Percentiles rank a stretch among this genome's conserved stretches.
Evolutionary conservation across 2,329 filamentous ascomycete genomes (phyloP).

Genomic region (Hypoxylon sp.): DNA sequence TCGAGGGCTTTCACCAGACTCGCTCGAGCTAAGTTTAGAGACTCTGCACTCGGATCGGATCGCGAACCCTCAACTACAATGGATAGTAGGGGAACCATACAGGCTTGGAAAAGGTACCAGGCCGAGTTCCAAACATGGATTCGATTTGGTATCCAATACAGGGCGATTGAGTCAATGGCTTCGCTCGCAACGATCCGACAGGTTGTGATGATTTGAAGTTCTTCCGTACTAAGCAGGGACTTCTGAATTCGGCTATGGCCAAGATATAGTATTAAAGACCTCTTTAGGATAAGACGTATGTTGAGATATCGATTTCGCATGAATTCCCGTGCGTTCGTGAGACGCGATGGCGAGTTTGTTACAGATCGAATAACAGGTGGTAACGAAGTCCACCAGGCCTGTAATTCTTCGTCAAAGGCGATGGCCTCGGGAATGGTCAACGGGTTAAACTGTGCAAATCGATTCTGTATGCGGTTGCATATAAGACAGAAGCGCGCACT

Average conservation of each 20-base stretch:
- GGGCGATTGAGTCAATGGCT: conserved; percentile 30
- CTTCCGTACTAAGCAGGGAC: conserved; percentile 19
- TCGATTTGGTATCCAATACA: conserved; percentile 33
- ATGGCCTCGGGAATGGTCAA: conserved; percentile 24
- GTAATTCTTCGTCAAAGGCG: conserved; percentile 28
- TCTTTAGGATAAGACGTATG: conserved; percentile 31
- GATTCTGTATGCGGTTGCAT: conserved; percentile 31
- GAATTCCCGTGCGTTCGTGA: conserved; percentile 30
- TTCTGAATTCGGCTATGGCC: conserved; percentile 26
- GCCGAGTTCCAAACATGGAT: conserved; percentile 34
- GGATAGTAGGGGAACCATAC: conserved; percentile 29
- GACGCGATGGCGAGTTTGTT: conserved; percentile 25
- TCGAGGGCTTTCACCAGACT: conserved; percentile 31
- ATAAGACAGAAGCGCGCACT: conserved; percentile 28
- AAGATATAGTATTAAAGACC: conserved; percentile 31
- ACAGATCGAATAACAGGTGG: conserved; percentile 23
- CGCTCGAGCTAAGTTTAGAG: conserved; percentile 19
- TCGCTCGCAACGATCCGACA: conserved; percentile 24
- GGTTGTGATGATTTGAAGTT: conserved; percentile 22
- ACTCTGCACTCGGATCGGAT: conserved; percentile 18
- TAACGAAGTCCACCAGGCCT: conserved; percentile 27
- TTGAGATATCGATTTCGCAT: conserved; percentile 34
- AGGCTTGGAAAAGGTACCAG: conserved; percentile 35
- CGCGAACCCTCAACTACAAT: conserved; percentile 27
- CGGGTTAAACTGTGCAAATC: conserved; percentile 31